phyloP scores from a whole-genome alignment of 73 alveolate genomes.

The Diophrys appendiculata region DNA sequence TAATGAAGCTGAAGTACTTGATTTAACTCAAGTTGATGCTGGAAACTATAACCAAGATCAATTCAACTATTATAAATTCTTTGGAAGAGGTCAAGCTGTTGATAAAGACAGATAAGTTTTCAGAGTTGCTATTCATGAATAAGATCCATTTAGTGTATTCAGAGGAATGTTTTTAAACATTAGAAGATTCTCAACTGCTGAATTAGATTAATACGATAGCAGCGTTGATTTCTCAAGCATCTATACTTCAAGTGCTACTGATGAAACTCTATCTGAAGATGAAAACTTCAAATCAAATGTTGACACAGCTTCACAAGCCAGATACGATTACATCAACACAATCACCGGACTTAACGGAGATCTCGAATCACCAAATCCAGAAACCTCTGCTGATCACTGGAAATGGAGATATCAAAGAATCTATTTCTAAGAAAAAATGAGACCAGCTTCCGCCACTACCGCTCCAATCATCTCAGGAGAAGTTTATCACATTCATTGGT shows the following conservation, averaged over 20 bases:
- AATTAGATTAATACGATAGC: too few species aligned
- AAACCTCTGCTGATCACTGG: conserved; percentile 4
- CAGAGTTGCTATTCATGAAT: neutral
- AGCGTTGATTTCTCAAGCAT: neutral
- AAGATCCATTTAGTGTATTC: neutral
- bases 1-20: neutral
- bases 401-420: neutral
- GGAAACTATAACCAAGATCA: too few species aligned
- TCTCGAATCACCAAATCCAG: neutral
- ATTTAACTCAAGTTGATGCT: neutral
- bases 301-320: neutral
- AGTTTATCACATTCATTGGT: neutral
- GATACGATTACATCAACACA: neutral
- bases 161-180: neutral
- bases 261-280: neutral
- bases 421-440: neutral
- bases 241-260: neutral
- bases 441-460: neutral
- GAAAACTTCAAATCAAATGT: neutral
- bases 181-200: neutral
- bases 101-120: neutral
- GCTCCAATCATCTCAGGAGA: neutral
- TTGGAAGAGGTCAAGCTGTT: neutral
- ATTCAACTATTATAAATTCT: neutral
- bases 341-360: neutral